Evolutionary conservation across 2,329 filamentous ascomycete genomes (phyloP).

Genomic region (Neofusicoccum laricinum): DNA sequence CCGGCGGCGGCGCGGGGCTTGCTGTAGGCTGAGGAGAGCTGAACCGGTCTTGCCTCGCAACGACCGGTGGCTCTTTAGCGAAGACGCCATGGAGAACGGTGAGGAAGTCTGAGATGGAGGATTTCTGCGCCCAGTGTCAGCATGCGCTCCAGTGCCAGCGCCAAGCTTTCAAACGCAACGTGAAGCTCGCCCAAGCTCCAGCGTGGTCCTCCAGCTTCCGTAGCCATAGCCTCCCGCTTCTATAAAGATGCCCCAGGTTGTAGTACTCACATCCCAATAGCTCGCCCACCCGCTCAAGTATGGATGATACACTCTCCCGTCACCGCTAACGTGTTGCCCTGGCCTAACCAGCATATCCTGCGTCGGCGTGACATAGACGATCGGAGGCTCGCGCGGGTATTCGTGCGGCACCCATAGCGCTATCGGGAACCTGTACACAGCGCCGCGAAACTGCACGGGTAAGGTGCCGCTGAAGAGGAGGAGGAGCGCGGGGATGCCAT

Average conservation of each 20-base stretch:
- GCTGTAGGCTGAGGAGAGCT: constrained; percentile 27
- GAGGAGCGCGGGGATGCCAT: constrained; percentile 81
- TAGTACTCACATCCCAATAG: constrained; percentile 77
- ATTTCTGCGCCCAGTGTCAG: constrained; percentile 58
- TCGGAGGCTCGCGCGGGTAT: constrained; percentile 81
- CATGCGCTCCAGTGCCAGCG: background rate
- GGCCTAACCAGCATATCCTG: constrained; percentile 86
- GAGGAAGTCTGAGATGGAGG: constrained; percentile 77
- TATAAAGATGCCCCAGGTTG: background rate
- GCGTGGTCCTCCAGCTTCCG: background rate
- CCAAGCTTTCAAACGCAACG: background rate
- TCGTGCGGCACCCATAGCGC: constrained; percentile 90
- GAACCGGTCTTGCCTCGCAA: constrained; percentile 57
- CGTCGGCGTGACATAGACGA: constrained; percentile 85
- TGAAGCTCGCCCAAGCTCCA: background rate
- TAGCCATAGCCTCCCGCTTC: too few species aligned
- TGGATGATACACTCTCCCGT: constrained; percentile 92
- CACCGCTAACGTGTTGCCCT: constrained; percentile 90
- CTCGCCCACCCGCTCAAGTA: constrained; percentile 88
- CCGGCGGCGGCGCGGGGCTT: constrained; percentile 51
- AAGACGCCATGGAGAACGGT: constrained; percentile 82
- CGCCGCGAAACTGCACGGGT: constrained; percentile 86
- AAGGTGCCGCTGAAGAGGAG: constrained; percentile 83
- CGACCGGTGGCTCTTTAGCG: constrained; percentile 88
- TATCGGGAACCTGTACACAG: constrained; percentile 85